Evolutionary conservation across 2,329 filamentous ascomycete genomes (phyloP).

Genomic region (Fonsecaea monophora): DNA sequence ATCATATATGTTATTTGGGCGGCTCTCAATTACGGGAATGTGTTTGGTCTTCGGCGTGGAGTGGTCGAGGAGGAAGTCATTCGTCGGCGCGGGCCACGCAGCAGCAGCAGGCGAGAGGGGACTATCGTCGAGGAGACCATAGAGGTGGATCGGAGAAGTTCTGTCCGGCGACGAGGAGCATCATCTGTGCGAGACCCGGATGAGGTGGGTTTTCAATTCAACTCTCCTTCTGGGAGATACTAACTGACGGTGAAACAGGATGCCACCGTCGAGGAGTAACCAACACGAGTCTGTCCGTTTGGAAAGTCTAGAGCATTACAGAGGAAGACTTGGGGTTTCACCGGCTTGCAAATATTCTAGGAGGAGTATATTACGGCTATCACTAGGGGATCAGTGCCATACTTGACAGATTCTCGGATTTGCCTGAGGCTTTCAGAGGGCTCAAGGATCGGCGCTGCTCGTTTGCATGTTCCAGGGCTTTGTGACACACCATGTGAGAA

Average conservation of each 20-base stretch:
- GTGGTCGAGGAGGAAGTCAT: slow-evolving; percentile 15
- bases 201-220: background rate
- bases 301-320: background rate
- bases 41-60: background rate
- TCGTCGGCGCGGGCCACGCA: slow-evolving; percentile 6
- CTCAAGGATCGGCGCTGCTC: background rate
- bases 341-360: background rate
- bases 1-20: slow-evolving; percentile 55
- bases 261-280: background rate
- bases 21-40: background rate
- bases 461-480: background rate
- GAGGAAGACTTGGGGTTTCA: background rate
- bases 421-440: background rate
- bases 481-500: background rate
- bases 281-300: background rate
- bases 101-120: background rate
- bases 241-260: background rate
- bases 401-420: background rate
- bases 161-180: background rate
- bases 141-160: slow-evolving; percentile 5
- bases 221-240: background rate
- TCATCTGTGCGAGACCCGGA: background rate
- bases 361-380: background rate
- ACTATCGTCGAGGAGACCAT: slow-evolving; percentile 9
- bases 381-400: background rate